Conservation (phyloP, 805 yeast species). For the Myxozyma neotropica region DNA sequence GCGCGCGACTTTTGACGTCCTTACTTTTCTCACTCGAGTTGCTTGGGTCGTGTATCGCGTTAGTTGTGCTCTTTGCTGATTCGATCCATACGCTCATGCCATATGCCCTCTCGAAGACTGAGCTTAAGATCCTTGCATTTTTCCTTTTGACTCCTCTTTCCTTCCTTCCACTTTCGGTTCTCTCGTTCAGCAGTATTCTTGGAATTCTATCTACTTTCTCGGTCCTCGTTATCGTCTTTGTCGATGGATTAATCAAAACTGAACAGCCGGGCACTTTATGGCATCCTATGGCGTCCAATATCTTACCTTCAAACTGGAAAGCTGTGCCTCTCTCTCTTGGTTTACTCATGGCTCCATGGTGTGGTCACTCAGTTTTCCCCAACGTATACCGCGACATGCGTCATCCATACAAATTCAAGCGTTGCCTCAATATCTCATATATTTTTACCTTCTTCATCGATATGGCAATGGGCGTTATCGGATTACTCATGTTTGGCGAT, state of each 20-base stretch:
- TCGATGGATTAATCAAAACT: slow-evolving; percentile 64
- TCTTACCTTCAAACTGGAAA: slow-evolving; percentile 66
- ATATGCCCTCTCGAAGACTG: slow-evolving; percentile 45
- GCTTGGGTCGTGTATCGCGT: slow-evolving; percentile 77
- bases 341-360: slow-evolving; percentile 63
- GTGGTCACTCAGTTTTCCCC: slow-evolving; percentile 84
- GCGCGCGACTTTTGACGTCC: slow-evolving; percentile 74
- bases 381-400: slow-evolving; percentile 75
- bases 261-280: slow-evolving; percentile 75
- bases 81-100: slow-evolving; percentile 67
- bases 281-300: slow-evolving; percentile 62
- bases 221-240: slow-evolving; percentile 58
- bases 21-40: slow-evolving; percentile 74
- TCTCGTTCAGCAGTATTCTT: slow-evolving; percentile 66
- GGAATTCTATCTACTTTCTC: slow-evolving; percentile 74
- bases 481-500: slow-evolving; percentile 80
- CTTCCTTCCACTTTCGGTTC: slow-evolving; percentile 70
- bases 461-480: slow-evolving; percentile 61
- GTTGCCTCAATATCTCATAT: slow-evolving; percentile 59
- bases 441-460: slow-evolving; percentile 61
- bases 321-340: slow-evolving; percentile 49
- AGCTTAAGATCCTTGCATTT: slow-evolving; percentile 67
- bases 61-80: slow-evolving; percentile 82
- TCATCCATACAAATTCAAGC: slow-evolving; percentile 62
- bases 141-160: slow-evolving; percentile 76